Evolutionary conservation across 371 early-diverging fungal species (phyloP).

Genomic region (Basidiobolus meristosporus): DNA sequence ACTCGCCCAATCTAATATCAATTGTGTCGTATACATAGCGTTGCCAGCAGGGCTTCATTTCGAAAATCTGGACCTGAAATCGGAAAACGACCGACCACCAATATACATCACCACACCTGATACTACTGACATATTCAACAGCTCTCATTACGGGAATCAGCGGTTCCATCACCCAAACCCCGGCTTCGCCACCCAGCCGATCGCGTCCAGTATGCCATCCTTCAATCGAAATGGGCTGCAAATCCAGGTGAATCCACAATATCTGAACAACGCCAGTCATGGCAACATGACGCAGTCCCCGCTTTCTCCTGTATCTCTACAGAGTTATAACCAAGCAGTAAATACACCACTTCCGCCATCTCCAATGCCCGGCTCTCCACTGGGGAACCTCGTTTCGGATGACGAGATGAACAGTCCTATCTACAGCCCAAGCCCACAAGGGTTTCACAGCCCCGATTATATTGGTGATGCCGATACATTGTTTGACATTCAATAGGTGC

Average conservation of each 20-base stretch:
- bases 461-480: no score
- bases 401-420: no score
- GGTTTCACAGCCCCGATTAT: no score
- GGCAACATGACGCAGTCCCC: slow-evolving; percentile 7
- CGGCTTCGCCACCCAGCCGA: slow-evolving; percentile 8
- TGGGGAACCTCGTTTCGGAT: slow-evolving; percentile 13
- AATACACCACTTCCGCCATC: slow-evolving; percentile 21
- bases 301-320: slow-evolving; percentile 13
- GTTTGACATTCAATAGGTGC: no score
- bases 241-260: background rate
- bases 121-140: slow-evolving; percentile 9
- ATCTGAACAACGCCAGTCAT: background rate
- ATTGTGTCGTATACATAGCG: slow-evolving; percentile 9
- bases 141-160: slow-evolving; percentile 7
- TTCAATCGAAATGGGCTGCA: slow-evolving; percentile 2
- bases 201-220: slow-evolving; percentile 5
- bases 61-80: slow-evolving; percentile 17
- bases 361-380: slow-evolving; percentile 18
- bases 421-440: no score
- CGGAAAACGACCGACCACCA: slow-evolving; percentile 23
- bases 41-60: slow-evolving; percentile 16
- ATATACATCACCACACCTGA: slow-evolving; percentile 35
- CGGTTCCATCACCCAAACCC: slow-evolving; percentile 5
- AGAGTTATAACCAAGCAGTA: slow-evolving; percentile 13
- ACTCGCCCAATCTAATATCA: background rate